These are phyloP conservation scores for Cutaneotrichosporon mucoides DNA, from an alignment of 1,284 basidiomycete genomes.

Conservation along the genomic window DNA sequence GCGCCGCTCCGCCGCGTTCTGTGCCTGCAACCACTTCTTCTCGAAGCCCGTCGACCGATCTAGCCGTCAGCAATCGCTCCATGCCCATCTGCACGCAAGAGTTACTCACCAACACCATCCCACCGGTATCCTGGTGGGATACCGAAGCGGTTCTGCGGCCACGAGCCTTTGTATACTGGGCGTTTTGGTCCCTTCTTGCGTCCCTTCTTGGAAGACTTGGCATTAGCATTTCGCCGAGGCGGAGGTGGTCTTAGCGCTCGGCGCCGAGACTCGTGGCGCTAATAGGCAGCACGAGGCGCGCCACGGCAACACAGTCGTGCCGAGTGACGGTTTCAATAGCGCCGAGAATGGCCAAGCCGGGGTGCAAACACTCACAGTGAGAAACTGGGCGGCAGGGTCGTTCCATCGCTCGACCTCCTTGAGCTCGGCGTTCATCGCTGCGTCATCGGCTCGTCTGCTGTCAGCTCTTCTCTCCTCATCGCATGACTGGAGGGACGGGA, in stretches of 20 bases:
- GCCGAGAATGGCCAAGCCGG: no score
- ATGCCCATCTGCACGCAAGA: background rate
- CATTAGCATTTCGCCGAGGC: slow-evolving; percentile 9
- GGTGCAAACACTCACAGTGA: slow-evolving; percentile 62
- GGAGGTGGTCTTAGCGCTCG: background rate
- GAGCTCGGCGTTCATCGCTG: slow-evolving; percentile 74
- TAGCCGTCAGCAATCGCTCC: slow-evolving; percentile 38
- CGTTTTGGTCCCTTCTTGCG: slow-evolving; percentile 81
- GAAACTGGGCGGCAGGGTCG: slow-evolving; percentile 88
- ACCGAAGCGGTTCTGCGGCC: slow-evolving; percentile 89
- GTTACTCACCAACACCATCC: slow-evolving; percentile 83
- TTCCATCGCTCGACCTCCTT: slow-evolving; percentile 81
- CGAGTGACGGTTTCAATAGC: background rate
- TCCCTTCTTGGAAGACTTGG: slow-evolving; percentile 42
- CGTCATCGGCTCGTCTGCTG: slow-evolving; percentile 68
- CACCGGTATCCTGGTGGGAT: slow-evolving; percentile 94
- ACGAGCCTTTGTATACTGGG: slow-evolving; percentile 80
- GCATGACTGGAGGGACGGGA: background rate
- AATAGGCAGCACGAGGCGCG: background rate
- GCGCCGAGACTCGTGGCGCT: background rate
- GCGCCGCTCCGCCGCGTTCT: slow-evolving; percentile 66
- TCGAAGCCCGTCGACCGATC: slow-evolving; percentile 93
- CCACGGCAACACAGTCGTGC: background rate
- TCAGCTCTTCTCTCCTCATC: slow-evolving; percentile 7
- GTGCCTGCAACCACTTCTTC: slow-evolving; percentile 78